Conservation (phyloP, 768 basidiomycete species). For the Bullera alba region DNA sequence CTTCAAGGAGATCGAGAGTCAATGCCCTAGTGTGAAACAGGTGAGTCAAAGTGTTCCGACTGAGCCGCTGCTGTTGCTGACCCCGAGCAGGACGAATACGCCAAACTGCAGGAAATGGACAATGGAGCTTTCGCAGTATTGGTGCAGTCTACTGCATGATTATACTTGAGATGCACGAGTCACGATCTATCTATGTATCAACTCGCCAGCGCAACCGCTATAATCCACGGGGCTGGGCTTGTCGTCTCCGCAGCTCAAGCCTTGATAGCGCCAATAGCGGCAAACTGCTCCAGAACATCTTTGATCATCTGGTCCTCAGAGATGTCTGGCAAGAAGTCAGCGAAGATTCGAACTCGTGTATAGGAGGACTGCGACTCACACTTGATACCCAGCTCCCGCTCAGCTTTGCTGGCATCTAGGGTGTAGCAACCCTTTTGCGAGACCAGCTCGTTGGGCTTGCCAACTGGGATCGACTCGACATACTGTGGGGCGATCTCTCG, state of each 20-base stretch:
- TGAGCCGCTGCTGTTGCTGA: too few species aligned
- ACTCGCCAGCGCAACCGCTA: too few species aligned
- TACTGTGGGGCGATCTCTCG: background rate
- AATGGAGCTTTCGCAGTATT: too few species aligned
- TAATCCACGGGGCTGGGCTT: too few species aligned
- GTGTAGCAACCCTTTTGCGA: background rate
- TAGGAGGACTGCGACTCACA: constrained; percentile 1
- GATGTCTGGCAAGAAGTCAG: background rate
- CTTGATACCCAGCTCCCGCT: constrained; percentile 3
- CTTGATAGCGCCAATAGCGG: background rate
- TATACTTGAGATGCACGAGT: too few species aligned
- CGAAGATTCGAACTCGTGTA: background rate
- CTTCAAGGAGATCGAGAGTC: constrained; percentile 1
- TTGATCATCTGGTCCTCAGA: background rate
- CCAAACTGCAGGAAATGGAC: too few species aligned
- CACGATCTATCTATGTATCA: too few species aligned
- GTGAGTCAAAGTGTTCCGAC: too few species aligned
- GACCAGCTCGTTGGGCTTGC: background rate
- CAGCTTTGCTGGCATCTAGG: constrained; percentile 4
- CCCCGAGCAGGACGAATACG: too few species aligned
- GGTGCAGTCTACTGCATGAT: too few species aligned
- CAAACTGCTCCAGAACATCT: constrained; percentile 1
- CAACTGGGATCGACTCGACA: background rate
- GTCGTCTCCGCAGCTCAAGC: too few species aligned
- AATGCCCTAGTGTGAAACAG: constrained; percentile 5